Conservation (phyloP, 2,329 filamentous ascomycete genomes). For the Aspergillus fumigatiaffinis region DNA sequence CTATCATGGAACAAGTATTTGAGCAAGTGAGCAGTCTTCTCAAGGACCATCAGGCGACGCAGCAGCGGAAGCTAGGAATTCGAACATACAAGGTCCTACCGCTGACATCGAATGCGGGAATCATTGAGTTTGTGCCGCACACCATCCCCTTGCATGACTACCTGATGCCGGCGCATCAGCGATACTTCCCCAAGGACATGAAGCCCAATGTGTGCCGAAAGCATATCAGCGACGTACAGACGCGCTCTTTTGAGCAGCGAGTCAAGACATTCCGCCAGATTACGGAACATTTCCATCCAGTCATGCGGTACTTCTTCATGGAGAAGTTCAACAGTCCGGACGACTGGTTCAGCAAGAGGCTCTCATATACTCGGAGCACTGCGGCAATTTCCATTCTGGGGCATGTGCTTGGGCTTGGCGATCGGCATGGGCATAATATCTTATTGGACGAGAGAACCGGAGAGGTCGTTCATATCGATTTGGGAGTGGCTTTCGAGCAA, state of each 20-base stretch:
- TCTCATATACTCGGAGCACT: conserved; percentile 89
- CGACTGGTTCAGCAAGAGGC: conserved; percentile 86
- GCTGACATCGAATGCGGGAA: conserved; percentile 74
- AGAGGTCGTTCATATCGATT: conserved; percentile 93
- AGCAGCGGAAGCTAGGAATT: conserved; percentile 83
- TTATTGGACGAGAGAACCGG: conserved; percentile 84
- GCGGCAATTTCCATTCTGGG: conserved; percentile 94
- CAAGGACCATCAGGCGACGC: conserved; percentile 78
- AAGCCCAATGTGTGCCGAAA: conserved; percentile 73
- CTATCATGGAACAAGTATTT: conserved; percentile 99
- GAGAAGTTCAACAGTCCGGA: conserved; percentile 91
- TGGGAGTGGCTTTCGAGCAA: conserved; percentile 95
- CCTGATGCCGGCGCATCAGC: conserved; percentile 82
- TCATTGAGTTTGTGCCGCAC: conserved; percentile 96
- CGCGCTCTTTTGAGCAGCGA: conserved; percentile 64
- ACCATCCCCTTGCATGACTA: conserved; percentile 91
- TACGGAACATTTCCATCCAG: conserved; percentile 78
- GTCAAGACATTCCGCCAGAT: conserved; percentile 74
- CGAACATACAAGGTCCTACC: conserved; percentile 97
- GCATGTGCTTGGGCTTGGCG: conserved; percentile 86
- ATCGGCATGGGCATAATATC: conserved; percentile 96
- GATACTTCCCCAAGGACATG: conserved; percentile 79
- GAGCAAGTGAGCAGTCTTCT: conserved; percentile 89
- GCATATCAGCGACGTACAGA: conserved; percentile 70
- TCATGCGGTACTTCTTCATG: conserved; percentile 96